These are phyloP conservation scores for Aspergillus terreus DNA, from an alignment of 2,329 filamentous ascomycete species.

Conservation along the genomic window DNA sequence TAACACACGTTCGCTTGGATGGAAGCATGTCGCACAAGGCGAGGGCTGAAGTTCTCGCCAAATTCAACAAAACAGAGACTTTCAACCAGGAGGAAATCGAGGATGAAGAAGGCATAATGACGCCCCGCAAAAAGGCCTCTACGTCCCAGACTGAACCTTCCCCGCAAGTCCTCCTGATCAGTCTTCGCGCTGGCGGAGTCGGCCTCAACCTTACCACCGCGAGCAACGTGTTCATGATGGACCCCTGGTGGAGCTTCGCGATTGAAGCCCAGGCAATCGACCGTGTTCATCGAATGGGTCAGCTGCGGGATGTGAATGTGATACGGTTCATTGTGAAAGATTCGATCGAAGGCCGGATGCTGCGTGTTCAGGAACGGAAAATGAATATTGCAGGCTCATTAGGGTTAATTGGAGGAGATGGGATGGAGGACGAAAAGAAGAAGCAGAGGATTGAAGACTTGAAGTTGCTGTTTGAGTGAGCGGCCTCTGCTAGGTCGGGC, in stretches of 20 bases:
- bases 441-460: constrained; percentile 90
- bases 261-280: constrained; percentile 97
- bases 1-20: constrained; percentile 83
- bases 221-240: constrained; percentile 95
- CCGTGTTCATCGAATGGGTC: constrained; percentile 94
- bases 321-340: constrained; percentile 83
- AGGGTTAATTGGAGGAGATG: constrained; percentile 90
- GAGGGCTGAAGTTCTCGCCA: constrained; percentile 69
- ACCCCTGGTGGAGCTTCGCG: constrained; percentile 98
- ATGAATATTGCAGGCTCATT: constrained; percentile 82
- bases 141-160: constrained; percentile 5
- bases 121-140: not conserved
- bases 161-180: constrained; percentile 68
- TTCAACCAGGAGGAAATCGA: constrained; percentile 34
- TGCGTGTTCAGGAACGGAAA: constrained; percentile 89
- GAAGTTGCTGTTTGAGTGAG: constrained; percentile 67
- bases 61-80: constrained; percentile 58
- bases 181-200: constrained; percentile 84
- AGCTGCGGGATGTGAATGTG: constrained; percentile 79
- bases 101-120: constrained; percentile 23
- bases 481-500: not conserved
- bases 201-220: constrained; percentile 89
- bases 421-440: constrained; percentile 85
- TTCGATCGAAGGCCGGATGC: constrained; percentile 93
- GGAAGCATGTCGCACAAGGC: constrained; percentile 84